Conservation (phyloP, 1,139 yeast genomes). For the Blastobotrys raffinosifermentans region DNA sequence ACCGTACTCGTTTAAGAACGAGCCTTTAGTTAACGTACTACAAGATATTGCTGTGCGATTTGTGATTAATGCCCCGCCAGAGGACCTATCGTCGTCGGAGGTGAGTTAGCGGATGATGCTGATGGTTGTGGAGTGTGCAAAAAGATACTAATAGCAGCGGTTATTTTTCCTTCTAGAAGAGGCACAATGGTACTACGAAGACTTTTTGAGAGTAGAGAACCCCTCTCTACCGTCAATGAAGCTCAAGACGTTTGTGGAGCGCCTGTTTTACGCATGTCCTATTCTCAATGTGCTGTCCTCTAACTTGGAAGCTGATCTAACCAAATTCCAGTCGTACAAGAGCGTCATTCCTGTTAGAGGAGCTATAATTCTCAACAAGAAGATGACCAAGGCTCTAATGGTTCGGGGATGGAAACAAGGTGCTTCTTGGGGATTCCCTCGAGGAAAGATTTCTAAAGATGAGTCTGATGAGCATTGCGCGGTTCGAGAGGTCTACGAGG, state of each 20-base stretch:
- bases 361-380: constrained; percentile 75
- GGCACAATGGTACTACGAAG: constrained; percentile 97
- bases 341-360: constrained; percentile 94
- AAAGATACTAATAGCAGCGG: constrained; percentile 34
- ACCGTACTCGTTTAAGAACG: constrained; percentile 22
- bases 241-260: constrained; percentile 72
- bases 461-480: constrained; percentile 92
- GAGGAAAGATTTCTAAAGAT: constrained; percentile 93
- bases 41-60: constrained; percentile 89
- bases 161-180: constrained; percentile 94
- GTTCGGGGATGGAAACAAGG: constrained; percentile 84
- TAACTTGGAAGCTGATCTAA: constrained; percentile 24
- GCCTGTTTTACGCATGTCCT: constrained; percentile 73
- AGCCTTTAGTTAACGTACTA: constrained; percentile 64
- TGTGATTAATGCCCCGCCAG: constrained; percentile 85
- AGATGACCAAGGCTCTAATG: constrained; percentile 63
- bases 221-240: constrained; percentile 74
- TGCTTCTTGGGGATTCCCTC: constrained; percentile 87
- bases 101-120: constrained; percentile 20
- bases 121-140: neutral
- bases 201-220: constrained; percentile 68
- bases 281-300: constrained; percentile 38
- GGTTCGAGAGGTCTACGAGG: constrained; percentile 88
- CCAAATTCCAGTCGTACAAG: constrained; percentile 71
- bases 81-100: constrained; percentile 79